Evolutionary conservation across 345 rosid genomes (phyloP).

Genomic region (Trapa incisa): DNA sequence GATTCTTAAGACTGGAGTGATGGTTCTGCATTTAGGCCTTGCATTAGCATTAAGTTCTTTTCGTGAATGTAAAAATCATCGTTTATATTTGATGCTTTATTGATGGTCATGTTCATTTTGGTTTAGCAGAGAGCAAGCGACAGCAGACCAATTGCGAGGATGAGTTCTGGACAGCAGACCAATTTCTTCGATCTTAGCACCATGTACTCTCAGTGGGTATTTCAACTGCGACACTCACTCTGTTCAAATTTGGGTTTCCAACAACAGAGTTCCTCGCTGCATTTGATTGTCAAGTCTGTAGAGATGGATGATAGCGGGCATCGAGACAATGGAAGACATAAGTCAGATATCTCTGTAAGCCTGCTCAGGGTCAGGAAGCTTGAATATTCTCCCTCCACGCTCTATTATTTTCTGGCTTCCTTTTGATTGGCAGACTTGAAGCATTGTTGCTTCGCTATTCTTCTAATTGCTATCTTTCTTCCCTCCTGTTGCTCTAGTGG

Average conservation of each 20-base stretch:
- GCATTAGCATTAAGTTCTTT: background rate
- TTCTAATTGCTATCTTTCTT: constrained; percentile 1
- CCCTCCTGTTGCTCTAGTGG: constrained; percentile 47
- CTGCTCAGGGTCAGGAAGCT: constrained; percentile 72
- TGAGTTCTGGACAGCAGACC: background rate
- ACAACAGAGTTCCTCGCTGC: background rate
- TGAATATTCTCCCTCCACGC: background rate
- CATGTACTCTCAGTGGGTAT: background rate
- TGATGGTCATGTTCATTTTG: background rate
- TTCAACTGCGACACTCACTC: background rate
- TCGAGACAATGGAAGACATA: constrained; percentile 84
- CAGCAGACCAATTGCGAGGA: background rate
- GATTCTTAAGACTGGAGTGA: background rate
- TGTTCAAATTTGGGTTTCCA: background rate
- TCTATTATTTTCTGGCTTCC: background rate
- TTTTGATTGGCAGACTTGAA: background rate
- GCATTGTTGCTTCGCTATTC: constrained; percentile 4
- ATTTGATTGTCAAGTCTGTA: constrained; percentile 3
- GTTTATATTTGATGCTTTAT: background rate
- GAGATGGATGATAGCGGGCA: constrained; percentile 90
- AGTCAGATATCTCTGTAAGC: constrained; percentile 50
- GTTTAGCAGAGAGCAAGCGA: background rate
- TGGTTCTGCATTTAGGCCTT: background rate
- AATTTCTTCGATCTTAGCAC: background rate
- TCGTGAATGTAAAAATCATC: background rate